These are phyloP conservation scores for Ogataea dorogensis DNA, from an alignment of 805 yeast genomes.

Conservation along the genomic window DNA sequence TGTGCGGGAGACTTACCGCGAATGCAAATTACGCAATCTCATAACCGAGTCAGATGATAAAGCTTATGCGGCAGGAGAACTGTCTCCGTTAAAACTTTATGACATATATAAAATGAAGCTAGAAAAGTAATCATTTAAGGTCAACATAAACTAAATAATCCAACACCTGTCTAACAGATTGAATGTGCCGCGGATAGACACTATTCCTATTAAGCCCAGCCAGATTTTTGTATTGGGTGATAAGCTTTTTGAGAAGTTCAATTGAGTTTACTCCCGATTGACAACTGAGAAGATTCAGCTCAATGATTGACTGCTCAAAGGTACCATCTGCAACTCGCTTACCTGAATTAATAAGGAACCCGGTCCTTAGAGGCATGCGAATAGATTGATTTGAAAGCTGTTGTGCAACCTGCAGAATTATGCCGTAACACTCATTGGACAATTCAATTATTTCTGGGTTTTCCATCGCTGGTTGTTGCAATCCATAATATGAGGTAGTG, in stretches of 20 bases:
- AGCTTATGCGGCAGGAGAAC: not conserved
- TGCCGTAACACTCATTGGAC: constrained; percentile 51
- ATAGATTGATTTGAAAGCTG: constrained; percentile 72
- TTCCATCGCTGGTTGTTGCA: constrained; percentile 8
- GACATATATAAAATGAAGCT: constrained; percentile 7
- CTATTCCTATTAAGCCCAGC: constrained; percentile 30
- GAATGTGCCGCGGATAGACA: constrained; percentile 67
- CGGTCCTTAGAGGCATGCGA: constrained; percentile 67
- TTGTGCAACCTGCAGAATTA: constrained; percentile 57
- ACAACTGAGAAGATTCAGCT: constrained; percentile 69
- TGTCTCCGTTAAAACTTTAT: constrained; percentile 2
- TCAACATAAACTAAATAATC: constrained; percentile 57
- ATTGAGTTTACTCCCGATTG: constrained; percentile 62
- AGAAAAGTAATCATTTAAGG: constrained; percentile 35
- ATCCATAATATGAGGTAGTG: constrained; percentile 2
- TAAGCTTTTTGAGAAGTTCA: constrained; percentile 51
- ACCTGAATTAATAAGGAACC: constrained; percentile 51
- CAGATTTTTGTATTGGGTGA: constrained; percentile 58
- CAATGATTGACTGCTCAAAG: constrained; percentile 39
- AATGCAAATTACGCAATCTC: constrained; percentile 6
- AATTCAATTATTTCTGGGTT: constrained; percentile 44
- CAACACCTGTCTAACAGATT: constrained; percentile 62
- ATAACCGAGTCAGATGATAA: constrained; percentile 1
- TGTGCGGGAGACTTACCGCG: constrained; percentile 7
- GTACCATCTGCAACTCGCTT: constrained; percentile 7